phyloP scores from a whole-genome alignment of 2,329 filamentous ascomycete species.

The Ophiostoma sp. region DNA sequence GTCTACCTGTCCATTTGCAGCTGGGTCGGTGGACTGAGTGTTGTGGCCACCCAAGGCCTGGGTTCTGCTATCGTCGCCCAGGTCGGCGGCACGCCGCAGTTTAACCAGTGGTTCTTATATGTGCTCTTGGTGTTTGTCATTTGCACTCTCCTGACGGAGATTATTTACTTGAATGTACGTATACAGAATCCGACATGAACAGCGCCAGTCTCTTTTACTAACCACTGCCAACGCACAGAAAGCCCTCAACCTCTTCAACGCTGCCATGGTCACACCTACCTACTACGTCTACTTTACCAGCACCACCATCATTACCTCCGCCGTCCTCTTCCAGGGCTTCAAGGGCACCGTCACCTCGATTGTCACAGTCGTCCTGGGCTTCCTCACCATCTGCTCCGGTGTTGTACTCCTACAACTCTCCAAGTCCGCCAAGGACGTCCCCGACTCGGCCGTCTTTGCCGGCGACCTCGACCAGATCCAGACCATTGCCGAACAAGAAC shows the following conservation, averaged over 20 bases:
- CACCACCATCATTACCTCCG: slow-evolving; percentile 90
- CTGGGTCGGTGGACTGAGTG: slow-evolving; percentile 88
- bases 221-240: slow-evolving; percentile 60
- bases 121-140: slow-evolving; percentile 89
- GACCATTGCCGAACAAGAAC: slow-evolving; percentile 90
- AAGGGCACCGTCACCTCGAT: slow-evolving; percentile 81
- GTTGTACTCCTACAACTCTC: slow-evolving; percentile 94
- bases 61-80: slow-evolving; percentile 90
- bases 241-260: slow-evolving; percentile 96
- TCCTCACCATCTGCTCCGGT: slow-evolving; percentile 88
- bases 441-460: slow-evolving; percentile 86
- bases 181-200: not conserved
- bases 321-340: slow-evolving; percentile 90
- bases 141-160: slow-evolving; percentile 84
- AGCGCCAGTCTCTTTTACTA: not conserved
- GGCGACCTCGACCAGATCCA: slow-evolving; percentile 94
- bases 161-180: slow-evolving; percentile 84
- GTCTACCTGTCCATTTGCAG: slow-evolving; percentile 97
- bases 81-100: slow-evolving; percentile 77
- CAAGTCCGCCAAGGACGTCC: slow-evolving; percentile 96
- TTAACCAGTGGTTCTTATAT: slow-evolving; percentile 97
- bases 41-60: slow-evolving; percentile 90
- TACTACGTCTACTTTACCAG: slow-evolving; percentile 99
- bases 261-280: slow-evolving; percentile 92
- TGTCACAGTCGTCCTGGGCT: slow-evolving; percentile 86